Evolutionary conservation across 2,329 filamentous ascomycete genomes (phyloP), one percentile per base, ranked within the genome.

Genomic region (Colletotrichum sp.): DNA sequence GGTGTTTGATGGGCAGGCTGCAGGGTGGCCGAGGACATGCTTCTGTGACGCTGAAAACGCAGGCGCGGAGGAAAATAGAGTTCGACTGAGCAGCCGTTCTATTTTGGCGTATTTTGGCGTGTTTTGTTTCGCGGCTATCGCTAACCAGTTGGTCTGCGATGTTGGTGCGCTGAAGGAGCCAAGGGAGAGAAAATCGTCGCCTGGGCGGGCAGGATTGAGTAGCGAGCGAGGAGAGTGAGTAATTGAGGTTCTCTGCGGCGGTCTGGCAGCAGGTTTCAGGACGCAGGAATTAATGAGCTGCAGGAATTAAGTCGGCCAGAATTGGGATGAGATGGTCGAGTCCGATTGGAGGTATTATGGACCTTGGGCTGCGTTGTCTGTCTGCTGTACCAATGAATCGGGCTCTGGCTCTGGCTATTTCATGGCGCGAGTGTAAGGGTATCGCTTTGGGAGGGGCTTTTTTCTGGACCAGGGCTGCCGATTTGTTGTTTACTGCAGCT

Each of bases 1-100:
- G 86, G 85, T 79, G 87, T 85, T 82, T 89, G 88, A 83, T 91
- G 90, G 80, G 90, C 87, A 82, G 88, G 86, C 84, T 93, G 92
- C 82, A 94, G 86, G 80, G 90, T 90, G 87, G 92, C 90, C 84
- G 90, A 76, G 72, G 71, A 92, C 85, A 90, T 91, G 91, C 91
- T 92, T 84, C 87, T 89, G 86, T 82, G 34, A 71, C 66, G 66
- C 34, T 60, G 32, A 52, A 64, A 64, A 74, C 57, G 55, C 64
- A 70, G 67, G 60, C 57, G 65, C 59, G 27, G 70, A 70, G 59
- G 13, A 30, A 71, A 65, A 65, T 69, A 70, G 71, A 66, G 44
- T 66, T 74, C 71, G 71, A 66, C 71, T 52, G 57, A 36, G 57
- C 55, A 36, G 71, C 16, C 60, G 74, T 39, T 61, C 74, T 74